Percentiles rank a stretch among this genome's conserved stretches.
Conservation (phyloP, 495 filamentous ascomycete genomes). For the Penicillium simplicissimum region DNA sequence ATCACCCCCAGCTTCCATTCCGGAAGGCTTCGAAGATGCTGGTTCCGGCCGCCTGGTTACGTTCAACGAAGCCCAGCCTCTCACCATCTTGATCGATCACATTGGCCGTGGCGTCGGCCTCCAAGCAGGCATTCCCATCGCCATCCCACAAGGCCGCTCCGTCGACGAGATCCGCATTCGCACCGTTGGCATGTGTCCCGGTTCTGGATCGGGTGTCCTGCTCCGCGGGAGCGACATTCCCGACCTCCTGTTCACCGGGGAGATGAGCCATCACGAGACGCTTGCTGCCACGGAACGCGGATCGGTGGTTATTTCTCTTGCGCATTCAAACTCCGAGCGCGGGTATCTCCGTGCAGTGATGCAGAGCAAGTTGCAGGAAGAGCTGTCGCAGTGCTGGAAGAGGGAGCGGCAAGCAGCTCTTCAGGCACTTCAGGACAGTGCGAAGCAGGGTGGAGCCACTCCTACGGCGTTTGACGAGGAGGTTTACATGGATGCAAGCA, state of each 20-base stretch:
- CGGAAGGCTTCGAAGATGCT: constrained; percentile 60
- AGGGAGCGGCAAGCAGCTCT: constrained; percentile 39
- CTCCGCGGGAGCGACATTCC: constrained; percentile 56
- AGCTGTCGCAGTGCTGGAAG: constrained; percentile 57
- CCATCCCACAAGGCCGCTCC: constrained; percentile 60
- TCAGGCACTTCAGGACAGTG: constrained; percentile 32
- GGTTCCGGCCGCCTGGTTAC: constrained; percentile 78
- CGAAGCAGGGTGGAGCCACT: constrained; percentile 20
- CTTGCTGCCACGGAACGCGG: constrained; percentile 85
- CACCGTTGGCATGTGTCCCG: constrained; percentile 74
- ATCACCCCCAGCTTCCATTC: constrained; percentile 40
- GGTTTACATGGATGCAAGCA: constrained; percentile 48
- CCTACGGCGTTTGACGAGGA: constrained; percentile 42
- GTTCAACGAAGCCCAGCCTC: constrained; percentile 57
- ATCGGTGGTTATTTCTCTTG: constrained; percentile 78
- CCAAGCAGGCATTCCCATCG: constrained; percentile 65
- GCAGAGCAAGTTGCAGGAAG: constrained; percentile 59
- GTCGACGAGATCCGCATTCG: constrained; percentile 57
- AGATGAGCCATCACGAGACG: constrained; percentile 90
- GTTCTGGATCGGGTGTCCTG: constrained; percentile 75
- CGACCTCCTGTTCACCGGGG: constrained; percentile 86
- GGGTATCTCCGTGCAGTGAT: constrained; percentile 74
- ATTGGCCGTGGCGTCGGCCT: constrained; percentile 60
- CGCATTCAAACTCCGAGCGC: constrained; percentile 90
- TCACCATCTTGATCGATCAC: constrained; percentile 62